Base-by-base conservation (phyloP, 768 basidiomycete genomes). In the Phaffia tasmanica region DNA sequence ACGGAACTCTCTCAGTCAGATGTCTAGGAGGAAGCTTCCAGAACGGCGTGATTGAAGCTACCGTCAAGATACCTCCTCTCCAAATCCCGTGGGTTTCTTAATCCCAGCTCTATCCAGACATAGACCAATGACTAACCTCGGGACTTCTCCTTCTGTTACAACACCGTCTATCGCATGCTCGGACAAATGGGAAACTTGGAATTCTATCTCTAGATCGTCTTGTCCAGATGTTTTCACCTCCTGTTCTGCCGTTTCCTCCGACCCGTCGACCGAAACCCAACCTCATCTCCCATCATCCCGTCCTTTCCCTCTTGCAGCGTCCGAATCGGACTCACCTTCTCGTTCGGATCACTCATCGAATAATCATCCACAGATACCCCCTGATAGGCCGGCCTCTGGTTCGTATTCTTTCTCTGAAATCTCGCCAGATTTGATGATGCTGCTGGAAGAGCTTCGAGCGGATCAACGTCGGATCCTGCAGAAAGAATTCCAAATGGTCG, bases 391-490 rank as follows among this genome's bases (percentile, higher is more conserved):
- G 23, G 29, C 53, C 3, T 56, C 54, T 15, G 35, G 55, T 29
- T 57, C 66, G 18, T 63, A 67, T 62, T 30, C 66, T n/a, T 47
- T 63, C 23, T 49, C 61, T 11, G 66, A 67, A 25, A 62, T 67
- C 48, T 67, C 66, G 21, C 60, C 66, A 47, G 66, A 67, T 15
- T 54, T 67, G 35, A 32, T 55, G 16, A 23, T 29, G 47, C 66
- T 67, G 21, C 66, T 67, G 30, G 66, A 67, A 25, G 66, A 67
- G 49, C 55, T 67, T 1, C 60, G 66, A 23, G 61, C 61, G 9
- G 66, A 67, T 35, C 66, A 67, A 57, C 55, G 60, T 0, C 47
- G 59, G 30, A 35, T 58, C 53, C 55, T 67, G 7, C 66, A 67
- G 46, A 62, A 42, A n/a, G 66, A 67, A 42, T 63, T 67, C 23